phyloP scores from a whole-genome alignment of 371 early-diverging fungal genomes.

The Apophysomyces ossiformis region DNA sequence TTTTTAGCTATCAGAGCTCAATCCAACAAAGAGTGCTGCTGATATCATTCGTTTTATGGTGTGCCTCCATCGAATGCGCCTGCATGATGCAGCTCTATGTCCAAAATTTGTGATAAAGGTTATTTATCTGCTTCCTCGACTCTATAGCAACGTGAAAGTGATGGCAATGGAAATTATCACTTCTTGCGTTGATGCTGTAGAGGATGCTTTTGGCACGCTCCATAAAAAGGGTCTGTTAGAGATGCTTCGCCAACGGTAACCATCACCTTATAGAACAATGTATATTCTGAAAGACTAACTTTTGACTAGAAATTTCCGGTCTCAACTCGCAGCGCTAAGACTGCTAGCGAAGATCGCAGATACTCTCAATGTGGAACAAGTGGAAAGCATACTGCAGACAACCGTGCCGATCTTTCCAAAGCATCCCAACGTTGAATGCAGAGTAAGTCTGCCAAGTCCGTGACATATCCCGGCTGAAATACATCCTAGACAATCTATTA shows the following conservation, averaged over 20 bases:
- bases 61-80: conserved; percentile 48
- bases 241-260: conserved; percentile 42
- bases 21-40: not conserved
- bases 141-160: conserved; percentile 39
- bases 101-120: conserved; percentile 40
- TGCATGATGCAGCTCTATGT: conserved; percentile 45
- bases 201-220: conserved; percentile 47
- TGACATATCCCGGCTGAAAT: not conserved
- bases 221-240: conserved; percentile 24
- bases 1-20: not conserved
- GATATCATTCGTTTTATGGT: conserved; percentile 31
- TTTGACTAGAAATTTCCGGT: conserved; percentile 52
- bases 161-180: conserved; percentile 61
- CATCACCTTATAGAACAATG: not conserved
- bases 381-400: conserved; percentile 46
- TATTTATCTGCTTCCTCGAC: conserved; percentile 38
- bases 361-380: conserved; percentile 37
- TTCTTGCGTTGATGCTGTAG: conserved; percentile 49
- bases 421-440: conserved; percentile 51
- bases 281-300: not conserved
- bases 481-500: conserved; percentile 34
- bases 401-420: conserved; percentile 36
- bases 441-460: conserved; percentile 35
- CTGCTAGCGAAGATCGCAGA: conserved; percentile 55
- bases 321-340: conserved; percentile 56